Percentiles rank a stretch among this genome's conserved stretches.
phyloP scores from a whole-genome alignment of 1,139 yeast genomes.

The Suhomyces terraborum region DNA sequence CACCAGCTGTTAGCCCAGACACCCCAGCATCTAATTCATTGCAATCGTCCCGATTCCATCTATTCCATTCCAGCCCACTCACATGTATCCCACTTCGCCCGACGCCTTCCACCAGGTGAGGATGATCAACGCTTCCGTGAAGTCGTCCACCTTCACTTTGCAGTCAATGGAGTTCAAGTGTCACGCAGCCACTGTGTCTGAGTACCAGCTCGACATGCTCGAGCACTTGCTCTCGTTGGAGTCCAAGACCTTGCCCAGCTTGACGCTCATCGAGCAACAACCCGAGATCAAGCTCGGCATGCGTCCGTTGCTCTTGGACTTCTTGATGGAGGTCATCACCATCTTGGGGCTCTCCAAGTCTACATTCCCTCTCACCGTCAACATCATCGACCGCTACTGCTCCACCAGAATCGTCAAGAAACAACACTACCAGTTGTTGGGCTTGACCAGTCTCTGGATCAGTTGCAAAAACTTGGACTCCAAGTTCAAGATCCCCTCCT shows the following conservation, averaged over 20 bases:
- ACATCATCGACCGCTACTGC: constrained; percentile 55
- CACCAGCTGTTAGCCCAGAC: not conserved
- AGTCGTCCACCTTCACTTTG: constrained; percentile 36
- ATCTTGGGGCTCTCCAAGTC: constrained; percentile 50
- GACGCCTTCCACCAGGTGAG: constrained; percentile 43
- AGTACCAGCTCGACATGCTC: constrained; percentile 46
- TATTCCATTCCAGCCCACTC: no score
- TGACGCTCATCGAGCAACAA: constrained; percentile 49
- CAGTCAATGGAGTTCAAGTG: constrained; percentile 41
- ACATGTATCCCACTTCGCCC: constrained; percentile 29
- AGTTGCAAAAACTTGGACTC: constrained; percentile 71
- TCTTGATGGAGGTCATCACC: constrained; percentile 55
- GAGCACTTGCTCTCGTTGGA: constrained; percentile 42
- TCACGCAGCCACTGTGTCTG: constrained; percentile 40
- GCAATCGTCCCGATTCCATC: not conserved
- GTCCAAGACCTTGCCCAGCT: constrained; percentile 36
- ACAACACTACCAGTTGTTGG: constrained; percentile 65
- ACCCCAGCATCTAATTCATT: not conserved
- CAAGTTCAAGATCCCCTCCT: constrained; percentile 63
- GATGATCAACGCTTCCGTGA: constrained; percentile 33
- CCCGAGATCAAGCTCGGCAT: constrained; percentile 53
- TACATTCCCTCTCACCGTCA: constrained; percentile 57
- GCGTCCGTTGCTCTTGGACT: constrained; percentile 54
- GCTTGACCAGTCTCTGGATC: constrained; percentile 73
- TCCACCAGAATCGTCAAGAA: constrained; percentile 52